phyloP scores from a whole-genome alignment of 2,329 filamentous ascomycete genomes.

The Ophiostoma piceae region DNA sequence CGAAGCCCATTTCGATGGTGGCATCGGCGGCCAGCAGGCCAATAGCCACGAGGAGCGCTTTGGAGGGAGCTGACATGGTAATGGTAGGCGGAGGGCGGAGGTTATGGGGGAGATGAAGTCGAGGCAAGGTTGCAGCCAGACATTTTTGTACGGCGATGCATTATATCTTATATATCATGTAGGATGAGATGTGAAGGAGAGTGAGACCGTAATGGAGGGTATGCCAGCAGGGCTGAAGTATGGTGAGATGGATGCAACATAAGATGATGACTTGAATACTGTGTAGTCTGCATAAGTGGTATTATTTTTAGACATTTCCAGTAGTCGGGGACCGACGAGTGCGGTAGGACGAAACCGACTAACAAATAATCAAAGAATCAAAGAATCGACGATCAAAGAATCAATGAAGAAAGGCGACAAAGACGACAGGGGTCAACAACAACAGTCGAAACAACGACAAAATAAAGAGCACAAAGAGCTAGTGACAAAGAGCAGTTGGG shows the following conservation, averaged over 20 bases:
- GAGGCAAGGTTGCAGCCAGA: neutral
- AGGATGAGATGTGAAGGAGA: neutral
- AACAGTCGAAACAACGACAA: neutral
- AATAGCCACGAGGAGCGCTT: slow-evolving; percentile 29
- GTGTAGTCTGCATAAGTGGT: neutral
- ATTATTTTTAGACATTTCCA: neutral
- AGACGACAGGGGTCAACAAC: neutral
- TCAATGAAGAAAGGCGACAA: neutral
- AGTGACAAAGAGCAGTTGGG: neutral
- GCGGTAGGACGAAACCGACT: neutral
- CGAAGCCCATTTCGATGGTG: slow-evolving; percentile 38
- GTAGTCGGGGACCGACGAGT: neutral
- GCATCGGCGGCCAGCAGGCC: slow-evolving; percentile 36
- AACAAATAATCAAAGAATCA: neutral
- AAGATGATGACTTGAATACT: neutral
- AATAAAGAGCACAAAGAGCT: neutral
- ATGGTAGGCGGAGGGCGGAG: neutral
- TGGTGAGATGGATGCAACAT: neutral
- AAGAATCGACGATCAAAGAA: neutral
- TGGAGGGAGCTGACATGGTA: slow-evolving; percentile 23
- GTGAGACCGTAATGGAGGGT: neutral
- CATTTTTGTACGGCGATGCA: neutral
- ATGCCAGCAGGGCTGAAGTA: neutral
- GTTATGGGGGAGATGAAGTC: neutral
- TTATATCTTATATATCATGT: neutral